Conservation (phyloP, 306 rosid genomes). For the Corylus avellana region DNA sequence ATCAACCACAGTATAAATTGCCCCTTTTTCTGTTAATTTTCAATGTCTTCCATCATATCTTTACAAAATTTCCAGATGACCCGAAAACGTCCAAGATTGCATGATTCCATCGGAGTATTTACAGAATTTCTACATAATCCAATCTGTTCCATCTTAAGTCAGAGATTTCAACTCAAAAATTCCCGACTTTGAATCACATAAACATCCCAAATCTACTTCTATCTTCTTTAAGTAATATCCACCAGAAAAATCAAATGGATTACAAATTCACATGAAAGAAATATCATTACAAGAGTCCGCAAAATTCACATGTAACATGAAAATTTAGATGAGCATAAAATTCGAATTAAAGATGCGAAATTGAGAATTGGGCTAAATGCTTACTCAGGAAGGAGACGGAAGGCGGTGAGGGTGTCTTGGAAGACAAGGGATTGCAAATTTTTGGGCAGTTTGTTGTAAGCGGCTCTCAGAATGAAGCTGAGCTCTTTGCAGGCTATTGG, state of each 20-base stretch:
- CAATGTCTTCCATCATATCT: not conserved
- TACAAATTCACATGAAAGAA: no score
- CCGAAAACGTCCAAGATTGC: not conserved
- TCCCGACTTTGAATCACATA: not conserved
- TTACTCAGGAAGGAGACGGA: conserved; percentile 80
- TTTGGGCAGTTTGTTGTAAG: conserved; percentile 63
- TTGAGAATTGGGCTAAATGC: not conserved
- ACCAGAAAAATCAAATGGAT: not conserved
- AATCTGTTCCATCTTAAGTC: not conserved
- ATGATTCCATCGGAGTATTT: not conserved
- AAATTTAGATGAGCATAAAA: not conserved
- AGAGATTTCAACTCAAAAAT: not conserved
- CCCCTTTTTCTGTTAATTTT: not conserved
- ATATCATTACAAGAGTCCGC: not conserved
- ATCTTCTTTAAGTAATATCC: not conserved
- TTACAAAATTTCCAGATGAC: not conserved
- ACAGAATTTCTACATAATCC: not conserved
- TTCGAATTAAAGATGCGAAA: not conserved
- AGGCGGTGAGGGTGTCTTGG: conserved; percentile 73
- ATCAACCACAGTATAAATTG: not conserved
- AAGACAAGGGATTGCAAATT: conserved; percentile 59
- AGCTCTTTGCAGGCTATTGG: conserved; percentile 75
- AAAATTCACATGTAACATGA: not conserved
- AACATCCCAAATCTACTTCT: conserved; percentile 4
- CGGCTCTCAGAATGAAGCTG: conserved; percentile 56